phyloP scores from a whole-genome alignment of 2,329 filamentous ascomycete species.

The Myriosclerotinia curreyana region DNA sequence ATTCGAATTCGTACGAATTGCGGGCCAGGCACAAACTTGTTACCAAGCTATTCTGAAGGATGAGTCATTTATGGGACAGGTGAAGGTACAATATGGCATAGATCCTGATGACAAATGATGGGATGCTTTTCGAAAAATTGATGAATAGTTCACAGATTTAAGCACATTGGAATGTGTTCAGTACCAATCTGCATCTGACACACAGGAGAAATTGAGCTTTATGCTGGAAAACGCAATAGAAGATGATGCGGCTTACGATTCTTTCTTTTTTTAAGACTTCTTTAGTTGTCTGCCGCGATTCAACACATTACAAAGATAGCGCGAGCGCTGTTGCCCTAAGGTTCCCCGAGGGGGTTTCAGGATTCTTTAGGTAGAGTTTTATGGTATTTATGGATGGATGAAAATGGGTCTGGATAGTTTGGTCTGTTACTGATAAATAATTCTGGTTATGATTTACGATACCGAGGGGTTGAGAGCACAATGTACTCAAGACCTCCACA shows the following conservation, averaged over 20 bases:
- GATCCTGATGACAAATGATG: neutral
- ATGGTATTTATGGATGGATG: neutral
- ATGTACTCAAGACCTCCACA: neutral
- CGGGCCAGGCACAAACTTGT: slow-evolving; percentile 9
- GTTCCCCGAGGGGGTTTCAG: too few species aligned
- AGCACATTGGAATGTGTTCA: too few species aligned
- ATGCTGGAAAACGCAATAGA: too few species aligned
- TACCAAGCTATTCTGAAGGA: slow-evolving; percentile 11
- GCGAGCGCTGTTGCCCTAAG: too few species aligned
- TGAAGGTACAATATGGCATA: neutral
- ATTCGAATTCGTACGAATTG: slow-evolving; percentile 1
- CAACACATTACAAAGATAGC: neutral
- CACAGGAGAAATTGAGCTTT: too few species aligned
- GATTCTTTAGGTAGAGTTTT: neutral
- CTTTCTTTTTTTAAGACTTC: too few species aligned
- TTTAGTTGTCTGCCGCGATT: too few species aligned
- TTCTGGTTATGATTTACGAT: neutral
- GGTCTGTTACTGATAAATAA: neutral
- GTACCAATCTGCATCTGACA: too few species aligned
- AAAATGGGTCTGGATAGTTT: neutral
- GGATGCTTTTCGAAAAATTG: fast-evolving
- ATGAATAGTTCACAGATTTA: neutral
- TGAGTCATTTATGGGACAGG: neutral
- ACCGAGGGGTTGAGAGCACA: neutral
- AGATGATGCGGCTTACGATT: too few species aligned